These are phyloP conservation scores for Primulina eburnea DNA, from an alignment of 257 asterid species.

Conservation along the genomic window DNA sequence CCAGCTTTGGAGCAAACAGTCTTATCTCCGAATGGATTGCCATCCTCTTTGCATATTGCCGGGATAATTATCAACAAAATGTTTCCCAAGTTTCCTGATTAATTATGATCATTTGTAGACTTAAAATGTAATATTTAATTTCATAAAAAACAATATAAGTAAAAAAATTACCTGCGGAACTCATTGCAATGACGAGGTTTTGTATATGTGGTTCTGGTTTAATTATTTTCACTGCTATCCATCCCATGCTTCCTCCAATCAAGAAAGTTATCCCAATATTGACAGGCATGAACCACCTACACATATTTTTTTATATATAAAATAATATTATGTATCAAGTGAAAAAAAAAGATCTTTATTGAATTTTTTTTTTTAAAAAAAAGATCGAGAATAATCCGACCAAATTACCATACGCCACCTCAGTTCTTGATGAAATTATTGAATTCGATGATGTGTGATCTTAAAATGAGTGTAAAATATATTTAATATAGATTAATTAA, in stretches of 20 bases:
- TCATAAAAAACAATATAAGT: neutral
- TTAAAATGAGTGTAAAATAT: no score
- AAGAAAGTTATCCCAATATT: slow-evolving; percentile 74
- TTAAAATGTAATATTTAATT: neutral
- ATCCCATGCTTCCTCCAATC: slow-evolving; percentile 71
- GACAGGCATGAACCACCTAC: slow-evolving; percentile 95
- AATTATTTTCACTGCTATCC: slow-evolving; percentile 70
- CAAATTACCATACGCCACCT: no score
- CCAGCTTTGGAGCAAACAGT: slow-evolving; percentile 44
- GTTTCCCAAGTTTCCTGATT: slow-evolving; percentile 78
- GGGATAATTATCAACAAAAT: slow-evolving; percentile 69
- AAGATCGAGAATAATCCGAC: no score
- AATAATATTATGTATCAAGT: no score
- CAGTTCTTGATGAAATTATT: no score
- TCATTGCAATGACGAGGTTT: slow-evolving; percentile 61
- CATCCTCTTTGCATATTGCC: slow-evolving; percentile 67
- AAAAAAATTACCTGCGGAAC: slow-evolving; percentile 62
- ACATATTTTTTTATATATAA: neutral
- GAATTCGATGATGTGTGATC: no score
- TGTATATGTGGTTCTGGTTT: slow-evolving; percentile 65
- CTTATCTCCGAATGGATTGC: slow-evolving; percentile 77
- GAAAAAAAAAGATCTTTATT: no score
- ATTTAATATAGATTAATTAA: no score
- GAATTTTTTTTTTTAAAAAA: no score
- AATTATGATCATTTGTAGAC: no score